Base-by-base conservation (phyloP, 75 land plant species). In the Ceratopteris richardii region DNA sequence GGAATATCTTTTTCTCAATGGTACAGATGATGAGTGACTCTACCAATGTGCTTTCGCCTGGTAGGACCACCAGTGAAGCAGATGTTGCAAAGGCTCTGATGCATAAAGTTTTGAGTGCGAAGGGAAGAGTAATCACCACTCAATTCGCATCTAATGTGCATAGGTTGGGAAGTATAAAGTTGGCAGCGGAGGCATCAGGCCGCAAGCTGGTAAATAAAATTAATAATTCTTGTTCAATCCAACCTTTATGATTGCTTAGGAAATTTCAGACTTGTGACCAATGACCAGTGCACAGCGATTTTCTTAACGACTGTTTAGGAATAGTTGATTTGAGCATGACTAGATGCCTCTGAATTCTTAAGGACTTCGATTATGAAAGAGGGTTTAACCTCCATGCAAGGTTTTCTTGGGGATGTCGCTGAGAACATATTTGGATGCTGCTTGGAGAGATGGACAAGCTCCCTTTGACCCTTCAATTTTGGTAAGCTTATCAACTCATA, bases 81-180 rank as follows among this genome's bases (percentile, higher is more conserved):
- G 88, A 81, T 54, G 99, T 95, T 27, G 82, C 84, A 58, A 82
- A 90, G 69, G 66, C 88, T 39, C 60, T 95, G 58, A 51, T 95
- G 69, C 70, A 85, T 33, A 78, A 61, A 70, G 72, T 95, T 47
- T 72, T 79, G 46, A 75, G 65, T 36, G 86, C 88, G 31, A 84
- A 80, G 74, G 96, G 96, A 29, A 82, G 88, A 68, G 91, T 95
- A 23, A 87, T 95, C 30, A 78, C 99, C 9, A 95, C 99, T 37
- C 99, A 95, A 62, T 95, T 95, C 82, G 96, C 99, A 28, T 95
- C 99, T 25, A 95, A 95, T 66, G 80, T 95, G 61, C 99, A 95
- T 58, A 85, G 97, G 20, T 77, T 95, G 54, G 97, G 97, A 42
- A 86, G 99, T 61, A 70, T 95, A 48, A 90, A 90, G 72, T 92